phyloP scores from a whole-genome alignment of 129 eudicot species.

The Arctium minus region DNA sequence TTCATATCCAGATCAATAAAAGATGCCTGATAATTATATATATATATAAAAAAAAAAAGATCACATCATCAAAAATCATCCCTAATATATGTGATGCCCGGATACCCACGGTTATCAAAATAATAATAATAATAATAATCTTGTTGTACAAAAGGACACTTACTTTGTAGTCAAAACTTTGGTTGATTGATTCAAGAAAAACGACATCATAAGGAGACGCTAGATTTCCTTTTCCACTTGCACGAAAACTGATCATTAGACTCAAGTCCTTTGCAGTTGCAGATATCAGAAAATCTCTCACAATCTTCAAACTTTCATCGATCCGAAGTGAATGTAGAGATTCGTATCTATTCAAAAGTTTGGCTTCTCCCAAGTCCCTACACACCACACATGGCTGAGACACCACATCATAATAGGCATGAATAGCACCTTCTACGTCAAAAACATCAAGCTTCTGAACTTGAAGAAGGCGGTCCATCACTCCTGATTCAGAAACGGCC shows the following conservation, averaged over 20 bases:
- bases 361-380: constrained; percentile 27
- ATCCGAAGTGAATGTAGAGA: constrained; percentile 52
- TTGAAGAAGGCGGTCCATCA: constrained; percentile 62
- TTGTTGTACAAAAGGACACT: background rate
- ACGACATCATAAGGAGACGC: constrained; percentile 34
- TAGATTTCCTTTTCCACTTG: constrained; percentile 29
- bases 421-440: constrained; percentile 96
- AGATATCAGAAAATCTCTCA: constrained; percentile 68
- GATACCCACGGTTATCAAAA: background rate
- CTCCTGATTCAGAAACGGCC: constrained; percentile 46
- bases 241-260: constrained; percentile 72
- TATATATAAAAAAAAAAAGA: background rate
- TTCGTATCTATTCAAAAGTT: constrained; percentile 29
- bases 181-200: constrained; percentile 53
- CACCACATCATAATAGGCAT: constrained; percentile 79
- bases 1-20: constrained; percentile 92
- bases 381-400: constrained; percentile 70
- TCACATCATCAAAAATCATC: too few species aligned
- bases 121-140: background rate
- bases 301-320: constrained; percentile 60
- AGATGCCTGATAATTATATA: constrained; percentile 45
- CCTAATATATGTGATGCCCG: too few species aligned
- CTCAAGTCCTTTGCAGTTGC: constrained; percentile 94
- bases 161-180: constrained; percentile 80
- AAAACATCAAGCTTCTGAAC: constrained; percentile 74